Evolutionary conservation across 1,284 basidiomycete genomes (phyloP).

Genomic region (Moniliella sp.): DNA sequence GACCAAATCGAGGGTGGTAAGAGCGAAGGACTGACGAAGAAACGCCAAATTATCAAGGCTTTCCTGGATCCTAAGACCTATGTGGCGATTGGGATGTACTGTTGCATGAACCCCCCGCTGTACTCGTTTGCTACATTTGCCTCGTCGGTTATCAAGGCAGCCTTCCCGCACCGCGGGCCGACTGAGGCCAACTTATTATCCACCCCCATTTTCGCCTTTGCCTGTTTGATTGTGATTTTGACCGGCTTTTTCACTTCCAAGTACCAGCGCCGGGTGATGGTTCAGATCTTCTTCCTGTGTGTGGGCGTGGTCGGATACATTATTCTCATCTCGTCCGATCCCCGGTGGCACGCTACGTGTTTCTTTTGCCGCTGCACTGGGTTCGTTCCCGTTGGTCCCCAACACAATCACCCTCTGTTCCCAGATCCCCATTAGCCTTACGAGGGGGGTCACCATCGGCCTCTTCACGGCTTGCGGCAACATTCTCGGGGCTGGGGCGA

Average conservation of each 20-base stretch:
- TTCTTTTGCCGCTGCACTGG: constrained; percentile 41
- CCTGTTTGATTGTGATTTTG: constrained; percentile 45
- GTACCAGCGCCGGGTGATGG: constrained; percentile 42
- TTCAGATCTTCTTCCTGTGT: constrained; percentile 39
- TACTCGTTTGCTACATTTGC: constrained; percentile 54
- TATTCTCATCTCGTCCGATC: constrained; percentile 40
- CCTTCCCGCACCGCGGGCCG: constrained; percentile 6
- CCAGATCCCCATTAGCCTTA: constrained; percentile 50
- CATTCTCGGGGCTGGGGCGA: not conserved
- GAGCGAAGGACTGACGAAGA: too few relatives aligned
- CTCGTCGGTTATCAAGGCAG: constrained; percentile 35
- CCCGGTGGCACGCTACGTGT: constrained; percentile 43
- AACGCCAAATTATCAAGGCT: constrained; percentile 45
- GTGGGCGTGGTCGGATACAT: constrained; percentile 44
- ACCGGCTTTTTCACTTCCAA: constrained; percentile 47
- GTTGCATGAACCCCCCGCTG: constrained; percentile 40
- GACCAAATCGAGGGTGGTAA: too few relatives aligned
- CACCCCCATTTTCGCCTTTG: constrained; percentile 26
- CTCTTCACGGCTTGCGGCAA: constrained; percentile 16
- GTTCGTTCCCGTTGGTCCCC: constrained; percentile 49
- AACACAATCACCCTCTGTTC: constrained; percentile 54
- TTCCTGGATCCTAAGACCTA: constrained; percentile 54
- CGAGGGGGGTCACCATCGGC: constrained; percentile 51
- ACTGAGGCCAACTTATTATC: constrained; percentile 19
- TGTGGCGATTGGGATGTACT: too few relatives aligned